Evolutionary conservation across 2,329 filamentous ascomycete genomes (phyloP).

Genomic region (Tolypocladium inflatum): DNA sequence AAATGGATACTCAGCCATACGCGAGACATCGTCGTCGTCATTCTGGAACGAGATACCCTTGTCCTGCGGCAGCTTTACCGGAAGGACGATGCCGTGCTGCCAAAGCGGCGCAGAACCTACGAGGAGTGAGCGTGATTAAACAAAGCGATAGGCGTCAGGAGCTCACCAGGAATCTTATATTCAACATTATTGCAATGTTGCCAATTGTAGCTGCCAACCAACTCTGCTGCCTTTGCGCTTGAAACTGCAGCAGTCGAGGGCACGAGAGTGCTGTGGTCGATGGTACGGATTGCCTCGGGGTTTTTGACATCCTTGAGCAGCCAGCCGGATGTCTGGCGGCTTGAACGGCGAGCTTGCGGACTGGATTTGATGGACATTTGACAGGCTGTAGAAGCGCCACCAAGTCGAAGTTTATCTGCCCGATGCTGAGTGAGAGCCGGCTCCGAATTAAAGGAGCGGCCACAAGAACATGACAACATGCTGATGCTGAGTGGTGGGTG

Average conservation of each 20-base stretch:
- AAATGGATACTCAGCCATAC: background rate
- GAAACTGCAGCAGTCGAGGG: background rate
- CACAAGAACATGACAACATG: background rate
- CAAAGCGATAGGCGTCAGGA: background rate
- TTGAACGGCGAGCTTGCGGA: background rate
- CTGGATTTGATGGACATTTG: background rate
- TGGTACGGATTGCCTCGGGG: background rate
- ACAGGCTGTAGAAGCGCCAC: background rate
- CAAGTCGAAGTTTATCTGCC: background rate
- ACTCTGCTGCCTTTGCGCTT: background rate
- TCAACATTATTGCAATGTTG: background rate
- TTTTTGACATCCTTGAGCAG: background rate
- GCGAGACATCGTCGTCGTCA: background rate
- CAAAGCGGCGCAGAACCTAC: background rate
- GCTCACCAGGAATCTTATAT: background rate
- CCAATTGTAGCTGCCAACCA: background rate
- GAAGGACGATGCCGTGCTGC: background rate
- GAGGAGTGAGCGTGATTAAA: background rate
- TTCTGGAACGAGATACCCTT: background rate
- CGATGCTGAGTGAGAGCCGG: background rate
- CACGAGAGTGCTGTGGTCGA: background rate
- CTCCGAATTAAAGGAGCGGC: background rate
- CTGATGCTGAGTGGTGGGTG: background rate
- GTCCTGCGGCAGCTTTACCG: background rate
- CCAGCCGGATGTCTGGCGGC: background rate